Percentiles rank a stretch among this genome's conserved stretches.
Conservation (phyloP, 441 rosid genomes). For the Dalechampia spathulata region DNA sequence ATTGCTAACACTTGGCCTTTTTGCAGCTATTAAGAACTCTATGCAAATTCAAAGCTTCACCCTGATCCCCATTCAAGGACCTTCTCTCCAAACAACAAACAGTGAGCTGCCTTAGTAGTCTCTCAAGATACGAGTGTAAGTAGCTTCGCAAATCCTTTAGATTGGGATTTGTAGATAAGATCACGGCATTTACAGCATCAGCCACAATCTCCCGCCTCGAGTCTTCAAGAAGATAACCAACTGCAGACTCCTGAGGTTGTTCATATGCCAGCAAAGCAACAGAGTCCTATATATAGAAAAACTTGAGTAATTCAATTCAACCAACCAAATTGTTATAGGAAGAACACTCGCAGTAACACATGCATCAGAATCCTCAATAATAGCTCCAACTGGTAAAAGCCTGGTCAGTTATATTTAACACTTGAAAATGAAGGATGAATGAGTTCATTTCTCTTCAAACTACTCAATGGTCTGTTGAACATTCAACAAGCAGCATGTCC, state of each 20-base stretch:
- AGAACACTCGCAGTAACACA: no score
- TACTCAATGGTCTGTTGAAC: not conserved
- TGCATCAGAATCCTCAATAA: not conserved
- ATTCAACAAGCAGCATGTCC: no score
- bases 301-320: no score
- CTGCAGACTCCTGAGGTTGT: constrained; percentile 55
- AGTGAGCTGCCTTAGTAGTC: constrained; percentile 63
- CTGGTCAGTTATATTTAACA: not conserved
- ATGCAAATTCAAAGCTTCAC: constrained; percentile 60
- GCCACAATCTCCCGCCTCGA: constrained; percentile 82
- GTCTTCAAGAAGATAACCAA: constrained; percentile 65
- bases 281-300: constrained; percentile 46
- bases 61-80: constrained; percentile 63
- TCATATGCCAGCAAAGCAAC: constrained; percentile 77
- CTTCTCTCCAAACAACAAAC: constrained; percentile 64
- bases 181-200: constrained; percentile 71
- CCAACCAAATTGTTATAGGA: no score
- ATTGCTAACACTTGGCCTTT: constrained; percentile 26
- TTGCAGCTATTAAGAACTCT: constrained; percentile 34
- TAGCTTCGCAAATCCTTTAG: constrained; percentile 39
- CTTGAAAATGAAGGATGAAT: not conserved
- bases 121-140: constrained; percentile 54
- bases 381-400: not conserved
- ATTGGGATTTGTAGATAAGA: constrained; percentile 62
- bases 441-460: not conserved